A percentile compares a stretch with the other conserved stretches of the same genome.
These are phyloP conservation scores for Protomyces inundatus DNA, from an alignment of 1,139 yeast genomes.

Conservation along the genomic window DNA sequence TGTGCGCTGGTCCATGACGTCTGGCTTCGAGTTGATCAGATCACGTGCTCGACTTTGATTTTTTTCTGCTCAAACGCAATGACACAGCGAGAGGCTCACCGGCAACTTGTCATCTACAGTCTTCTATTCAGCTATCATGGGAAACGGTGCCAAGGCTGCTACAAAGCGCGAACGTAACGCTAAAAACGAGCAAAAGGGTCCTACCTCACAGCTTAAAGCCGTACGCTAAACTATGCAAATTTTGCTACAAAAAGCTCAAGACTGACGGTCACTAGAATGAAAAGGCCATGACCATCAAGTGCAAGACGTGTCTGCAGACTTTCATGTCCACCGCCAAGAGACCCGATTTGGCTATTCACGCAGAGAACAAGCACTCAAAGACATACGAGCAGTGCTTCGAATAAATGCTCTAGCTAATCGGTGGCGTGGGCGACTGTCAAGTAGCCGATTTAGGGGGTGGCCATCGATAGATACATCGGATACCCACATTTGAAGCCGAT, in stretches of 20 bases:
- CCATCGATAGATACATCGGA: too few relatives aligned
- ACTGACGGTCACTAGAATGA: background rate
- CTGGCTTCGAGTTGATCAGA: too few relatives aligned
- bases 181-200: background rate
- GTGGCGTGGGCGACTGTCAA: too few relatives aligned
- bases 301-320: slow-evolving; percentile 1
- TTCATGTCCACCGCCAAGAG: background rate
- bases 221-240: background rate
- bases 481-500: too few relatives aligned
- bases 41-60: too few relatives aligned
- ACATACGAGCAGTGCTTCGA: slow-evolving; percentile 1
- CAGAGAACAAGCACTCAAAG: slow-evolving; percentile 1
- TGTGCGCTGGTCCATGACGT: too few relatives aligned
- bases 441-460: too few relatives aligned
- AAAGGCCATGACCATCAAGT: background rate
- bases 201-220: slow-evolving; percentile 1
- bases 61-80: too few relatives aligned
- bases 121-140: background rate
- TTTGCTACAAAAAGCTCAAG: background rate
- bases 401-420: background rate
- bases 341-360: background rate
- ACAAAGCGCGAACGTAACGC: slow-evolving; percentile 3
- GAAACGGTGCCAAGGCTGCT: background rate
- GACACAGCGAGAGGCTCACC: too few relatives aligned
- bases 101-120: too few relatives aligned